Percentiles rank a stretch among this genome's conserved stretches.
These are phyloP conservation scores for Cryphonectria naterciae DNA, from an alignment of 2,329 filamentous ascomycete species.

Conservation along the genomic window DNA sequence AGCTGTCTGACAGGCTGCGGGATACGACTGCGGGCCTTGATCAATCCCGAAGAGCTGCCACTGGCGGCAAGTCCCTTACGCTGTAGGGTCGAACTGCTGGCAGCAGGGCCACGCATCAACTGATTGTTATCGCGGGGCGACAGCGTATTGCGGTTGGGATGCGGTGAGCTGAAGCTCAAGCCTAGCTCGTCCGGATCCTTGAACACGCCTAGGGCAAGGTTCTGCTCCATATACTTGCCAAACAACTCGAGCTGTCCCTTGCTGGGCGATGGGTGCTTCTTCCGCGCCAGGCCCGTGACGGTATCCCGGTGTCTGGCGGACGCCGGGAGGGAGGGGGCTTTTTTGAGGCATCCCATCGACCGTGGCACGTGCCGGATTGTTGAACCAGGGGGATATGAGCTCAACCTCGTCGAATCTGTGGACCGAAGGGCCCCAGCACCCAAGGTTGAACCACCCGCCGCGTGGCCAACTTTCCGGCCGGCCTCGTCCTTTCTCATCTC, in stretches of 20 bases:
- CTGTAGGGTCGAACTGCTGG: constrained; percentile 12
- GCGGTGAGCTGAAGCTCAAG: constrained; percentile 24
- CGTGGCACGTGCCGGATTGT: constrained; percentile 30
- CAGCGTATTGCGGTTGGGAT: constrained; percentile 23
- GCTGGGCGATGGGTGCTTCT: constrained; percentile 52
- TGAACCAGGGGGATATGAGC: constrained; percentile 28
- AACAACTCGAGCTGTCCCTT: constrained; percentile 46
- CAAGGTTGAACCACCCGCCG: not conserved
- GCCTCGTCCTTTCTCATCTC: not conserved
- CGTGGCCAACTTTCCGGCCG: not conserved
- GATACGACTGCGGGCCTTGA: constrained; percentile 30
- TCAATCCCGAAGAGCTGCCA: constrained; percentile 8
- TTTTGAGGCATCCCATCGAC: constrained; percentile 27
- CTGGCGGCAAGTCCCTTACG: constrained; percentile 15
- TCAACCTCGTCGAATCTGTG: constrained; percentile 20
- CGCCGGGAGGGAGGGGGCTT: constrained; percentile 3
- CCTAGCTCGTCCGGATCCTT: constrained; percentile 38
- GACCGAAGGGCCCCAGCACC: not conserved
- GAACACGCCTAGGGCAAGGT: constrained; percentile 19
- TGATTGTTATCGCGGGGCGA: constrained; percentile 38
- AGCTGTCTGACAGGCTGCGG: constrained; percentile 31
- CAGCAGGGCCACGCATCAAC: constrained; percentile 26
- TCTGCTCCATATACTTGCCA: constrained; percentile 28
- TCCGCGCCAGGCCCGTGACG: constrained; percentile 29
- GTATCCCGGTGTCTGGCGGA: constrained; percentile 4